Percentiles rank a stretch among this genome's conserved stretches.
Evolutionary conservation across 805 yeast species (phyloP).

Genomic region (Saccharomyces mikatae): DNA sequence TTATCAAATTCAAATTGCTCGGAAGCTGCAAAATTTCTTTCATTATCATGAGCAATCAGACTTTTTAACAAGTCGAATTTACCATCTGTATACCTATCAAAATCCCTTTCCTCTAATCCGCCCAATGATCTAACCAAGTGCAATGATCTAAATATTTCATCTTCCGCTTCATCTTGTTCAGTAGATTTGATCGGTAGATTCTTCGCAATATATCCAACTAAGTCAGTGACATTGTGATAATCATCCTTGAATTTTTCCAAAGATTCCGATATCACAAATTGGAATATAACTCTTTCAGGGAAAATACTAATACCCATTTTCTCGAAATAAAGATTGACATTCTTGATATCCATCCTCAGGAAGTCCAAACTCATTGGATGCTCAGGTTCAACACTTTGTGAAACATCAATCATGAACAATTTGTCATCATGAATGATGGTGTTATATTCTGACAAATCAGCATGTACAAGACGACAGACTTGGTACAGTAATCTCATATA

Average conservation of each 20-base stretch:
- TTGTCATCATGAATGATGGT: conserved; percentile 73
- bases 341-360: conserved; percentile 93
- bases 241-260: conserved; percentile 36
- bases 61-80: conserved; percentile 70
- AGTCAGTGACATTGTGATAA: conserved; percentile 25
- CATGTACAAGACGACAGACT: conserved; percentile 86
- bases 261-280: conserved; percentile 54
- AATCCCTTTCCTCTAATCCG: conserved; percentile 85
- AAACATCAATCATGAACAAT: conserved; percentile 87
- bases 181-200: conserved; percentile 48
- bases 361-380: conserved; percentile 96
- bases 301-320: conserved; percentile 67
- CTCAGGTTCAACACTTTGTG: conserved; percentile 95
- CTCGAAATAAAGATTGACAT: conserved; percentile 80
- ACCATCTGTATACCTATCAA: conserved; percentile 68
- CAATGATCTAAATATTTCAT: conserved; percentile 77
- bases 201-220: conserved; percentile 33
- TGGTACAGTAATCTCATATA: conserved; percentile 85
- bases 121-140: conserved; percentile 73
- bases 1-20: conserved; percentile 19
- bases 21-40: conserved; percentile 18
- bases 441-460: conserved; percentile 93
- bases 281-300: conserved; percentile 75
- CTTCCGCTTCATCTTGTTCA: conserved; percentile 56
- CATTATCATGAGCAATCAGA: conserved; percentile 41